A percentile compares a stretch with the other conserved stretches of the same genome.
These are phyloP conservation scores for Bimuria novae-zelandiae DNA, from an alignment of 2,329 filamentous ascomycete species.

Conservation along the genomic window DNA sequence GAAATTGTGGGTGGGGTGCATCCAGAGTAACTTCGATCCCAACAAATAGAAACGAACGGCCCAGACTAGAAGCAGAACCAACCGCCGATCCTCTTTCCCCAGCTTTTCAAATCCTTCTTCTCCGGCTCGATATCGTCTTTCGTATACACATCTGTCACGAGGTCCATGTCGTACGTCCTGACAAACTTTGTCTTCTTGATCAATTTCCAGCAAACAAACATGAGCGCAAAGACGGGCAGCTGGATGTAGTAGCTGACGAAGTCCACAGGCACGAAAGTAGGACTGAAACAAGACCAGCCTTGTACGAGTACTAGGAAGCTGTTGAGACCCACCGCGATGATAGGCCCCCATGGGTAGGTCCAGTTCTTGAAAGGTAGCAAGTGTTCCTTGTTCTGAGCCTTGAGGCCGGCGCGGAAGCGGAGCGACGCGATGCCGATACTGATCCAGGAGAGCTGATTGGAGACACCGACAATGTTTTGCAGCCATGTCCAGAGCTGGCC, in stretches of 20 bases:
- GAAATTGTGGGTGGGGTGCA: too few species aligned
- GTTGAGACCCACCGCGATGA: constrained; percentile 31
- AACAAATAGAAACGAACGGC: not conserved
- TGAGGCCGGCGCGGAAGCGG: constrained; percentile 55
- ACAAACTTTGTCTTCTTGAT: constrained; percentile 35
- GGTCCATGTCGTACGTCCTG: constrained; percentile 32
- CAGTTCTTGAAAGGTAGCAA: constrained; percentile 62
- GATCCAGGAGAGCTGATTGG: constrained; percentile 59
- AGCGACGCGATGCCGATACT: constrained; percentile 62
- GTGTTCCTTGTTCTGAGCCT: constrained; percentile 54
- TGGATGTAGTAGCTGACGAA: constrained; percentile 58
- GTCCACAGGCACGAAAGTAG: constrained; percentile 48
- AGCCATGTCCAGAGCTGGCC: constrained; percentile 63
- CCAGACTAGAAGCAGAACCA: constrained; percentile 34
- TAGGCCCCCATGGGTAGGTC: constrained; percentile 59
- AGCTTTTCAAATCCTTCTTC: constrained; percentile 24
- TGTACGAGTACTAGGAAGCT: constrained; percentile 37
- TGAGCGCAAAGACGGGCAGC: constrained; percentile 34
- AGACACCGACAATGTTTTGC: constrained; percentile 67
- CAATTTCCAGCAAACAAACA: constrained; percentile 36
- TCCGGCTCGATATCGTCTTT: constrained; percentile 36
- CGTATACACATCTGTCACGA: constrained; percentile 38
- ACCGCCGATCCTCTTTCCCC: constrained; percentile 29
- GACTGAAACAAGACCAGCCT: constrained; percentile 58
- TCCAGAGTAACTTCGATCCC: too few species aligned